A percentile compares a stretch with the other conserved stretches of the same genome.
These are phyloP conservation scores for Aspergillus sp. DNA, from an alignment of 2,329 filamentous ascomycete species.

Conservation along the genomic window DNA sequence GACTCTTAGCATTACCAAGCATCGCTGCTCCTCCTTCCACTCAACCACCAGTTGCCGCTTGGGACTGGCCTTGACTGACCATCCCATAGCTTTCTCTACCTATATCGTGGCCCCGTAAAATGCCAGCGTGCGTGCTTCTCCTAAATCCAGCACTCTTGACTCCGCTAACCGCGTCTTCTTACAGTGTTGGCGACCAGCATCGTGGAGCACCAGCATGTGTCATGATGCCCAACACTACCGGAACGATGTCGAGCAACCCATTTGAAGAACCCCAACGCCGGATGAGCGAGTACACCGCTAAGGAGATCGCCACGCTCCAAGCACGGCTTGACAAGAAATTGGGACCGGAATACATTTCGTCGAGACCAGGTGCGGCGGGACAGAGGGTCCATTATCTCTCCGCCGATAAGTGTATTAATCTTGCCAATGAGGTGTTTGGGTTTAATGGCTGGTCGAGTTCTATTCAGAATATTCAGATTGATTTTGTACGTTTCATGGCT, in stretches of 20 bases:
- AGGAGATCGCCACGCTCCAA: conserved; percentile 81
- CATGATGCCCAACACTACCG: conserved; percentile 30
- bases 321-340: conserved; percentile 83
- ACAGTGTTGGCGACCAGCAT: conserved; percentile 63
- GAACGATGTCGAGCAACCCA: conserved; percentile 53
- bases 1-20: neutral
- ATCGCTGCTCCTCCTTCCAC: too few relatives aligned
- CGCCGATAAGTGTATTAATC: conserved; percentile 92
- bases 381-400: conserved; percentile 86
- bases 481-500: conserved; percentile 55
- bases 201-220: conserved; percentile 37
- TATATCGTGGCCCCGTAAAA: conserved; percentile 13
- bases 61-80: neutral
- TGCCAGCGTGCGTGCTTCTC: conserved; percentile 40
- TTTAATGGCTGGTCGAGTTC: conserved; percentile 97
- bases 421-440: conserved; percentile 90
- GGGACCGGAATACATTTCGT: conserved; percentile 90
- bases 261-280: conserved; percentile 65
- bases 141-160: neutral
- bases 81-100: neutral
- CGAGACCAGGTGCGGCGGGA: conserved; percentile 71
- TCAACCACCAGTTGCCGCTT: neutral
- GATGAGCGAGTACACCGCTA: conserved; percentile 75
- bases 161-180: conserved; percentile 16
- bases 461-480: conserved; percentile 90